phyloP scores from a whole-genome alignment of 2,329 filamentous ascomycete genomes.

The Xylariales sp. region DNA sequence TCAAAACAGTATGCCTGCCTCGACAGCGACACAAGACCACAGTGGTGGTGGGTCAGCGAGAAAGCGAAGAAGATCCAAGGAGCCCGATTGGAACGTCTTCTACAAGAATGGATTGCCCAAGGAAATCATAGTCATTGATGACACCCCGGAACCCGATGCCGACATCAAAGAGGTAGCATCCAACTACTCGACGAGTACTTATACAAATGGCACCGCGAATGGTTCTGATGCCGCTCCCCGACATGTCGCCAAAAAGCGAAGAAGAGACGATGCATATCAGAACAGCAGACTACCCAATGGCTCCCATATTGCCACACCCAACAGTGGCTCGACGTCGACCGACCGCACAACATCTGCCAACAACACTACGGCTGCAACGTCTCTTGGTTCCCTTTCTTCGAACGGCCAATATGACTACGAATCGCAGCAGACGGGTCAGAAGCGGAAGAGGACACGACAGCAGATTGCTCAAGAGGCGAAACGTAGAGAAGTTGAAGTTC shows the following conservation, averaged over 20 bases:
- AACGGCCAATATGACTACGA: conserved; percentile 63
- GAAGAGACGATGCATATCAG: conserved; percentile 66
- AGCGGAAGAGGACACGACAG: conserved; percentile 78
- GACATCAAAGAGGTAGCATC: conserved; percentile 30
- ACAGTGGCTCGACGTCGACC: conserved; percentile 71
- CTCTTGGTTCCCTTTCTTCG: conserved; percentile 65
- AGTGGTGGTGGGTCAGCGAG: conserved; percentile 27
- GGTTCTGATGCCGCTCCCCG: conserved; percentile 28
- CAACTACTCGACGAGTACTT: conserved; percentile 30
- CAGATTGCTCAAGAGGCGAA: conserved; percentile 80
- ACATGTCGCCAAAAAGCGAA: conserved; percentile 69
- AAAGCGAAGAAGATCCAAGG: conserved; percentile 55
- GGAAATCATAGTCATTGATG: conserved; percentile 79
- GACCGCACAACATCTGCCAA: conserved; percentile 77
- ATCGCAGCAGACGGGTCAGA: conserved; percentile 68
- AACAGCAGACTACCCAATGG: conserved; percentile 58
- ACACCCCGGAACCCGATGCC: conserved; percentile 57
- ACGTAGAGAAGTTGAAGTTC: conserved; percentile 65
- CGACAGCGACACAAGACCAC: conserved; percentile 22
- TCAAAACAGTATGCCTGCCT: conserved; percentile 31
- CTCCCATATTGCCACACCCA: conserved; percentile 69
- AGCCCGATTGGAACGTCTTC: conserved; percentile 74
- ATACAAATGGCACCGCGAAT: conserved; percentile 28
- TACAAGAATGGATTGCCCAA: conserved; percentile 80
- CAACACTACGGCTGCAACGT: conserved; percentile 86